A percentile compares a stretch with the other conserved stretches of the same genome.
These are phyloP conservation scores for Phytopythium sindhum DNA, from an alignment of 352 stramenopile genomes.

Conservation along the genomic window DNA sequence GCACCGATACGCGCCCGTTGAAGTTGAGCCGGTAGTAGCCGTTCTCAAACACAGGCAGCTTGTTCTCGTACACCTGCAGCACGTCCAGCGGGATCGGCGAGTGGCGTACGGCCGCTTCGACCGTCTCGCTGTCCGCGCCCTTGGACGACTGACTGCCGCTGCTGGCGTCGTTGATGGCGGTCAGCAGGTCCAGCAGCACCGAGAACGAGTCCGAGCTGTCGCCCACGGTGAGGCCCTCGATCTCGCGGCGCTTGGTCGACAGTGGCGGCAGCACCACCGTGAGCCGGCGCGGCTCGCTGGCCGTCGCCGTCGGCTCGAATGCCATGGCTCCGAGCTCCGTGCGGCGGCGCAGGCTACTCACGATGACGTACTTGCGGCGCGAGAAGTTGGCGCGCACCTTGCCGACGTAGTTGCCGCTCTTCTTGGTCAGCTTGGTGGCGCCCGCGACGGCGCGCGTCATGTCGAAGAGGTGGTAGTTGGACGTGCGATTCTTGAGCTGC, in stretches of 20 bases:
- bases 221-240: conserved; percentile 45
- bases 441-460: conserved; percentile 57
- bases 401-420: conserved; percentile 88
- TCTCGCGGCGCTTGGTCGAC: conserved; percentile 38
- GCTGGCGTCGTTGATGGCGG: conserved; percentile 10
- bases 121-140: neutral
- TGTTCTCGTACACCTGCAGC: conserved; percentile 64
- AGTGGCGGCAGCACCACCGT: conserved; percentile 47
- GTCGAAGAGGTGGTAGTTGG: conserved; percentile 88
- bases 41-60: conserved; percentile 70
- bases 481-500: conserved; percentile 67
- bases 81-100: conserved; percentile 15
- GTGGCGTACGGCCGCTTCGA: conserved; percentile 20
- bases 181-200: conserved; percentile 50
- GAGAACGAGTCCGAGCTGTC: conserved; percentile 45
- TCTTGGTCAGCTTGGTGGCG: conserved; percentile 67
- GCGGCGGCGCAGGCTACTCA: conserved; percentile 63
- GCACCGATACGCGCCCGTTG: conserved; percentile 67
- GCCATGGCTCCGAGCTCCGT: conserved; percentile 71
- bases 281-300: conserved; percentile 44
- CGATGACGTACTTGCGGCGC: conserved; percentile 70
- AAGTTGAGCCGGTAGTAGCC: conserved; percentile 83
- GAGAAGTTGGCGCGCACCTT: conserved; percentile 81
- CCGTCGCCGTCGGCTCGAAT: conserved; percentile 50
- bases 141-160: neutral